A percentile compares a stretch with the other conserved stretches of the same genome.
These are phyloP conservation scores for Euphorbia peplus DNA, from an alignment of 345 rosid species.

Conservation along the genomic window DNA sequence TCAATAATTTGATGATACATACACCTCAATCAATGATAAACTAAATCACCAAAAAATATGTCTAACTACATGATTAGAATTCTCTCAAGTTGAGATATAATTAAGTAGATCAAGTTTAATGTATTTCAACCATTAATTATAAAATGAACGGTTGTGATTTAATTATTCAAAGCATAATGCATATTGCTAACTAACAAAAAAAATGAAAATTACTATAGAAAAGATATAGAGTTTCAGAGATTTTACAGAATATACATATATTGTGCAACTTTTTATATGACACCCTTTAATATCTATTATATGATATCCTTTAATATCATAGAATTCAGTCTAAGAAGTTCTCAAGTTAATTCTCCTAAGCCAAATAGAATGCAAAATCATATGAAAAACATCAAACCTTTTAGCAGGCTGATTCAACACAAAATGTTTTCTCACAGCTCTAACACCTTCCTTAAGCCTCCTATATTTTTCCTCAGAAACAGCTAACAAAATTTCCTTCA, in stretches of 20 bases:
- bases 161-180: not conserved
- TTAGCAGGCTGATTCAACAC: conserved; percentile 65
- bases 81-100: too few species aligned
- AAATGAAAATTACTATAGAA: not conserved
- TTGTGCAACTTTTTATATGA: not conserved
- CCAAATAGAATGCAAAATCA: conserved; percentile 88
- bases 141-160: too few species aligned
- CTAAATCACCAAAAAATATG: too few species aligned
- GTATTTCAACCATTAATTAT: too few species aligned
- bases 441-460: conserved; percentile 50
- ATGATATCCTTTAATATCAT: not conserved
- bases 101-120: too few species aligned
- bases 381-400: conserved; percentile 73
- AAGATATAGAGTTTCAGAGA: not conserved
- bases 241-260: not conserved
- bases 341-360: conserved; percentile 67
- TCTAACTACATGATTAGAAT: too few species aligned
- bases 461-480: conserved; percentile 53
- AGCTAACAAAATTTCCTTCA: conserved; percentile 63
- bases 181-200: not conserved
- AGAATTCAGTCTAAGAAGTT: conserved; percentile 24
- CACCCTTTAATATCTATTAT: too few species aligned
- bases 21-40: too few species aligned
- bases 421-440: conserved; percentile 64
- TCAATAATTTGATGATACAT: too few species aligned